These are phyloP conservation scores for Ceriops tagal DNA, from an alignment of 345 rosid genomes.

Conservation along the genomic window DNA sequence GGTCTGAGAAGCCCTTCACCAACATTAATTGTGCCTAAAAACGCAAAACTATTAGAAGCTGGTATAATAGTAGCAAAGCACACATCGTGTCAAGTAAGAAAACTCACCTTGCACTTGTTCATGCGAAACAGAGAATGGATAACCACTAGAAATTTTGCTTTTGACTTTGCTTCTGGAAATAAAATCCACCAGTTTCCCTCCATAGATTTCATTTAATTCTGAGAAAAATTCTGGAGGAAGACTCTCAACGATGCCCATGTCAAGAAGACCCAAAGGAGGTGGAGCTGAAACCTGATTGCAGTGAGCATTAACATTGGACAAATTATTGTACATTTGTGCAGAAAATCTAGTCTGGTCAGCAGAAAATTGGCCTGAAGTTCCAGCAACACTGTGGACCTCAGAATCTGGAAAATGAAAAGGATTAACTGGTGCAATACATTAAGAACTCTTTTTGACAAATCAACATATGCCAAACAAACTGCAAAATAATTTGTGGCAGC, in stretches of 20 bases:
- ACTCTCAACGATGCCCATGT: constrained; percentile 69
- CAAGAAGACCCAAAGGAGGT: constrained; percentile 73
- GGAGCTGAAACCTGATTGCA: constrained; percentile 34
- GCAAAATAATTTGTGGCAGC: neutral
- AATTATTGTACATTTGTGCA: constrained; percentile 28
- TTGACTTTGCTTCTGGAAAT: constrained; percentile 49
- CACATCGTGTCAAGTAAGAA: neutral
- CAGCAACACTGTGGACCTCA: constrained; percentile 26
- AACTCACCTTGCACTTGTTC: constrained; percentile 36
- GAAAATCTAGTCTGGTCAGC: constrained; percentile 31
- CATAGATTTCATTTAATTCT: constrained; percentile 77
- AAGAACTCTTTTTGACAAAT: neutral
- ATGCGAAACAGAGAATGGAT: constrained; percentile 18
- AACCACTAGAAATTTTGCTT: constrained; percentile 27
- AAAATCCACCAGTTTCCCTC: constrained; percentile 58
- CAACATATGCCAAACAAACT: neutral
- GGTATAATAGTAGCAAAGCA: neutral
- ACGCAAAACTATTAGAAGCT: constrained; percentile 13
- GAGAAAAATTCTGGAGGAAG: constrained; percentile 79
- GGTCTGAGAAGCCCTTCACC: constrained; percentile 26
- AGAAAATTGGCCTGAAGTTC: constrained; percentile 28
- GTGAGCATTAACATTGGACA: constrained; percentile 25
- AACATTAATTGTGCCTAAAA: constrained; percentile 21
- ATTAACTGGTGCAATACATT: constrained; percentile 6
- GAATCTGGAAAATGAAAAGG: constrained; percentile 38